Conservation (phyloP, 495 filamentous ascomycete species). For the Filosporella fistucella region DNA sequence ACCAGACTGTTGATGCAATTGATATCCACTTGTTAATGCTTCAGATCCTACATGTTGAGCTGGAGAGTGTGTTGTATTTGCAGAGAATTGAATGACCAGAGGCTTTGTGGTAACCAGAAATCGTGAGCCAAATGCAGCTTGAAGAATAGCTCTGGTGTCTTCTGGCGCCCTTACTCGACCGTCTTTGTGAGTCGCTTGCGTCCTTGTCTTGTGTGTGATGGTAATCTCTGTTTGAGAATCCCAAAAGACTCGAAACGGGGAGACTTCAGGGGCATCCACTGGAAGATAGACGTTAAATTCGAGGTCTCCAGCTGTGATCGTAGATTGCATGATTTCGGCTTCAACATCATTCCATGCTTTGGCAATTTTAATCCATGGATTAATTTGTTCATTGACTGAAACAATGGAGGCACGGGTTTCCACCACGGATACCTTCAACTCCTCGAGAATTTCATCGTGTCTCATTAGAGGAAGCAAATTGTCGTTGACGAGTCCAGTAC, state of each 20-base stretch:
- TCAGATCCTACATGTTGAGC: conserved; percentile 13
- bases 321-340: neutral
- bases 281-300: conserved; percentile 45
- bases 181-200: neutral
- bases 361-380: conserved; percentile 65
- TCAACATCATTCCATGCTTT: conserved; percentile 38
- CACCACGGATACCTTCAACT: conserved; percentile 30
- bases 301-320: neutral
- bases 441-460: conserved; percentile 29
- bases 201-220: neutral
- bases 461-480: conserved; percentile 63
- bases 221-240: conserved; percentile 33
- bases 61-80: conserved; percentile 18
- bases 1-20: neutral
- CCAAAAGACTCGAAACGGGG: conserved; percentile 45
- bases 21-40: neutral
- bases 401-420: conserved; percentile 43
- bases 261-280: conserved; percentile 32
- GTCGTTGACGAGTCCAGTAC: conserved; percentile 69
- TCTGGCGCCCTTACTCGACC: conserved; percentile 22
- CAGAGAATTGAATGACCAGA: conserved; percentile 34
- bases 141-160: conserved; percentile 42
- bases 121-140: conserved; percentile 43
- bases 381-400: conserved; percentile 49
- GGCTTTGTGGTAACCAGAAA: conserved; percentile 29